Base-by-base conservation (phyloP, 306 rosid species). In the Cucurbita maxima region DNA sequence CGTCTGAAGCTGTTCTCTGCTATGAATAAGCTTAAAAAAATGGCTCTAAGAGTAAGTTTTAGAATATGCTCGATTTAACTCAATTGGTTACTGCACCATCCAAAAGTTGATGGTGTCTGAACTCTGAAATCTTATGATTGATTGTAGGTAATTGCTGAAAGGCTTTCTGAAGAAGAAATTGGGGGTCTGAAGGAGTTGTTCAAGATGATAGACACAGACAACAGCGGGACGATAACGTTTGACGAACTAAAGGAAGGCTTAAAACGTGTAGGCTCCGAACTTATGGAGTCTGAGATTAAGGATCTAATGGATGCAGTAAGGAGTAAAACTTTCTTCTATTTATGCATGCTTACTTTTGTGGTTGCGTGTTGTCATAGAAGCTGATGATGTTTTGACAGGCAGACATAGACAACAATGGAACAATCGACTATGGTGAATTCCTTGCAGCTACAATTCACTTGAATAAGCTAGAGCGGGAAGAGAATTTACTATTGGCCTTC, bases 401-500 rank as follows among this genome's bases (percentile, higher is more conserved):
- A 54, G 85, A 84, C 63, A 79, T 84, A 48, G 85, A 84, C 79
- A 84, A 81, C 77, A 84, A 55, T 52, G 85, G 84, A 50, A 84
- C 85, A 13, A 78, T 84, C 37, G 85, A 84, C 51, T 84, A 84
- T 38, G 84, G 87, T 0, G 87, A 84, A 69, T 84, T 84, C 56
- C 87, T 84, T 70, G 87, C 87, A 13, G 84, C 87, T 5, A 84
- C 87, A 8, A 79, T 84, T 75, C 87, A 84, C 73, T 69, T 84
- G 79, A 84, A 84, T 76, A 84, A 84, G 83, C 11, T 81, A 77
- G 84, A 84, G 69, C 79, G 87, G 74, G 85, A 84, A 38, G 87
- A 84, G 77, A 84, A 84, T 75, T 58, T 84, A 48, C 2, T 81
- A 54, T 76, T 81, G 1, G 87, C 87, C 14, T 84, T 84, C 77